Evolutionary conservation across 2,329 filamentous ascomycete genomes (phyloP).

Genomic region (Graphilbum fragrans): DNA sequence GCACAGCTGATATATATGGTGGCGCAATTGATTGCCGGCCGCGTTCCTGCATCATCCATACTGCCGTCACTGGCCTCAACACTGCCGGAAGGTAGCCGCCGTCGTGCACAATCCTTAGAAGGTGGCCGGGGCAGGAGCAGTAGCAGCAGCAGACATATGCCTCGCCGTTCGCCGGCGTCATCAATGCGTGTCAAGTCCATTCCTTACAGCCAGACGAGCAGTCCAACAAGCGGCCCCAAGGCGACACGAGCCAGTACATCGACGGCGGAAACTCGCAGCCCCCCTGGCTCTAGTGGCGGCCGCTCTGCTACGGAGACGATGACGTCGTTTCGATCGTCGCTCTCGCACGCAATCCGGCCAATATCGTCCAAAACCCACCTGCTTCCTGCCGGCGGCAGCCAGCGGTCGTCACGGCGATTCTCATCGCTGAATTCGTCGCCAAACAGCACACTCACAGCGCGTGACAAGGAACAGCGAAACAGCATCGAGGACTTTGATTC

Average conservation of each 20-base stretch:
- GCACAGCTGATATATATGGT: slow-evolving; percentile 37
- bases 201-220: slow-evolving; percentile 33
- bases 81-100: too few relatives aligned
- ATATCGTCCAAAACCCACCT: slow-evolving; percentile 45
- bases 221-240: slow-evolving; percentile 26
- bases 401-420: slow-evolving; percentile 22
- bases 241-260: slow-evolving; percentile 14
- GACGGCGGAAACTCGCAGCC: slow-evolving; percentile 22
- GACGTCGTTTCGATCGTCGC: slow-evolving; percentile 34
- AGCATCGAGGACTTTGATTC: slow-evolving; percentile 54
- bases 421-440: slow-evolving; percentile 34
- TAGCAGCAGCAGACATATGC: slow-evolving; percentile 12
- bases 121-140: background rate
- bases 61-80: too few relatives aligned
- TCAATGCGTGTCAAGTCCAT: slow-evolving; percentile 35
- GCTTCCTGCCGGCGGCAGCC: slow-evolving; percentile 17
- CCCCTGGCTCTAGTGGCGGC: slow-evolving; percentile 32
- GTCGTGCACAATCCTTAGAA: too few relatives aligned
- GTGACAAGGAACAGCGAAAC: slow-evolving; percentile 18
- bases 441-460: slow-evolving; percentile 6
- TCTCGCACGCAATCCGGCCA: slow-evolving; percentile 38
- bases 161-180: slow-evolving; percentile 18
- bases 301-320: slow-evolving; percentile 32
- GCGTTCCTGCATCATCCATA: background rate
- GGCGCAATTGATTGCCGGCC: slow-evolving; percentile 20